phyloP scores from a whole-genome alignment of 108 stramenopile species.

The Nitzschia inconspicua region DNA sequence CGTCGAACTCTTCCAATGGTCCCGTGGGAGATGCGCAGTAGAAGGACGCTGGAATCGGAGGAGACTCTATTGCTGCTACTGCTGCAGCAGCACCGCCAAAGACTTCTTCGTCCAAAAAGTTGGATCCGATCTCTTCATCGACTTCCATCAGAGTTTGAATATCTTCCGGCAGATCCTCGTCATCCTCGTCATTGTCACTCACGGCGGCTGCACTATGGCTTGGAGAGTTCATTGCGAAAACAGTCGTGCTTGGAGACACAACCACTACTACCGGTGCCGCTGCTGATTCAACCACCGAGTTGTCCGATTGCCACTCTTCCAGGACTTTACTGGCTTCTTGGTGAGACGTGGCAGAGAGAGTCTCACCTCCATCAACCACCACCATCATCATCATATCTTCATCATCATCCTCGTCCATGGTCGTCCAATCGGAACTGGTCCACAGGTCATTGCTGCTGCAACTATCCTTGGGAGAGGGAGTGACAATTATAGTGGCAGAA shows the following conservation, averaged over 20 bases:
- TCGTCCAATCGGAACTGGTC: neutral
- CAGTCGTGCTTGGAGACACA: neutral
- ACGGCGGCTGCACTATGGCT: neutral
- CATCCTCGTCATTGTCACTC: conserved; percentile 26
- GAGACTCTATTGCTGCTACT: neutral
- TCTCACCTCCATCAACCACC: conserved; percentile 20
- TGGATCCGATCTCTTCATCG: conserved; percentile 51
- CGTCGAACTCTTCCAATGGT: conserved; percentile 34
- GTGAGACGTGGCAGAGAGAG: conserved; percentile 33
- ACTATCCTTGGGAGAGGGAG: neutral
- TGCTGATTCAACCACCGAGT: neutral
- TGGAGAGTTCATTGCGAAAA: neutral
- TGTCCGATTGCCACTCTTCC: conserved; percentile 45
- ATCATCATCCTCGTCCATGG: conserved; percentile 20
- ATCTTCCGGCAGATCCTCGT: conserved; percentile 12
- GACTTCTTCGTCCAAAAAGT: conserved; percentile 47
- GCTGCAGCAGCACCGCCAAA: conserved; percentile 14
- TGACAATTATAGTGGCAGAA: no score
- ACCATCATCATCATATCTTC: conserved; percentile 21
- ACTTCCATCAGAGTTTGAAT: conserved; percentile 42
- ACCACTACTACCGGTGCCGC: neutral
- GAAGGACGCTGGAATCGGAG: conserved; percentile 7
- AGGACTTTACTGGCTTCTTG: conserved; percentile 50
- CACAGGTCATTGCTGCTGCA: neutral
- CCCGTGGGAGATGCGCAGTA: conserved; percentile 32